Percentiles rank a stretch among this genome's conserved stretches.
phyloP scores from a whole-genome alignment of 208 protist genomes.

The Blechomonas ayalai region DNA sequence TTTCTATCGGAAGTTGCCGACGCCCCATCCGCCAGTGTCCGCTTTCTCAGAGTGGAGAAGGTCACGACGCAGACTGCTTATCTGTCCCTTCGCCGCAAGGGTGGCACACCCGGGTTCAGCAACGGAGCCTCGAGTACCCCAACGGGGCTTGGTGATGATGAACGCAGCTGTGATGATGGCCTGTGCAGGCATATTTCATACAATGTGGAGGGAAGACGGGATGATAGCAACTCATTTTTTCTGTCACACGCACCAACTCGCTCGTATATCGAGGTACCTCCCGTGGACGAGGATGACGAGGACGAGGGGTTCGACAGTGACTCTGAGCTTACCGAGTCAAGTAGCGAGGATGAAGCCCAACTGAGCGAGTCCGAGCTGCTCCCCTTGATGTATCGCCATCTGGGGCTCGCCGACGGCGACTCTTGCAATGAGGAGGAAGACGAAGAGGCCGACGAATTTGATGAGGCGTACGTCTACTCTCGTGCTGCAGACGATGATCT shows the following conservation, averaged over 20 bases:
- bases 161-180: no score
- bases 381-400: not conserved
- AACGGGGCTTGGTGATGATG: no score
- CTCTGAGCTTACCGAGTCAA: not conserved
- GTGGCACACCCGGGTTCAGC: no score
- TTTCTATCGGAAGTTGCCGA: not conserved
- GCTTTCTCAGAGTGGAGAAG: no score
- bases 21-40: not conserved
- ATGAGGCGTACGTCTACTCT: slow-evolving; percentile 17
- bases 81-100: no score
- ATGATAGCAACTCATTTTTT: no score
- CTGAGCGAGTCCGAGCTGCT: slow-evolving; percentile 4
- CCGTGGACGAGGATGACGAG: slow-evolving; percentile 12
- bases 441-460: slow-evolving; percentile 27
- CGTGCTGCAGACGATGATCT: slow-evolving; percentile 2
- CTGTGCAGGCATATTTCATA: no score
- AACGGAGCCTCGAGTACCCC: no score
- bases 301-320: not conserved
- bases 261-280: not conserved
- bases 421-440: slow-evolving; percentile 25
- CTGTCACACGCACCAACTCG: slow-evolving; percentile 2
- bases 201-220: no score
- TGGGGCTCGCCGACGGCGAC: slow-evolving; percentile 16
- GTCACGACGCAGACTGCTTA: no score
- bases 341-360: not conserved